Evolutionary conservation across 306 rosid genomes (phyloP).

Genomic region (Trichosanthes cucumerina): DNA sequence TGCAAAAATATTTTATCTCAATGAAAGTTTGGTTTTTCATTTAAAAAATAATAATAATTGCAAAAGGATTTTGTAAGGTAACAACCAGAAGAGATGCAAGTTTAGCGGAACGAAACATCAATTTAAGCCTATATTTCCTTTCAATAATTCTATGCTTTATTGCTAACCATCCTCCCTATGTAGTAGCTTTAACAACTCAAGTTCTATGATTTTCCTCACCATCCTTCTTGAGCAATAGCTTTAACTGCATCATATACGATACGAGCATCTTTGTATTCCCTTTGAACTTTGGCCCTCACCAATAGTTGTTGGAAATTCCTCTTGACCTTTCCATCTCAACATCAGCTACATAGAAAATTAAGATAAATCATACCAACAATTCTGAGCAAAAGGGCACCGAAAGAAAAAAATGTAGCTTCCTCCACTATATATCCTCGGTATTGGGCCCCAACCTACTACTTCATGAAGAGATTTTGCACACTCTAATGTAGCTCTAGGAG

Average conservation of each 20-base stretch:
- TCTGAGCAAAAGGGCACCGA: not conserved
- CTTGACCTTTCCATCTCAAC: not conserved
- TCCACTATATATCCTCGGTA: not conserved
- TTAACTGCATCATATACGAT: not conserved
- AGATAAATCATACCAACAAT: not conserved
- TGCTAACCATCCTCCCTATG: not conserved
- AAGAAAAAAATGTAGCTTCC: not conserved
- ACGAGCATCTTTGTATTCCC: not conserved
- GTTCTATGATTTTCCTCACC: not conserved
- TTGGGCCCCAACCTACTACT: not conserved
- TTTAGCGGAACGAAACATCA: not conserved
- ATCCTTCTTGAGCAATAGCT: not conserved
- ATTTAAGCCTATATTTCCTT: not conserved
- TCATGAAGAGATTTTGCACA: not conserved
- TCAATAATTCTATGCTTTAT: not conserved
- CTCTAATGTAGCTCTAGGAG: not conserved
- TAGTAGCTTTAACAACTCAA: not conserved
- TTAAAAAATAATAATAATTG: too few species aligned
- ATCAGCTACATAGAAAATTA: not conserved
- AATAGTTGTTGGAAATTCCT: not conserved
- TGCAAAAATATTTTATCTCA: too few species aligned
- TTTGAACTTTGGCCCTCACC: not conserved
- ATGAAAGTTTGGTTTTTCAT: too few species aligned
- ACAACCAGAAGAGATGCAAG: not conserved
- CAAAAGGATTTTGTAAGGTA: not conserved